phyloP scores from a whole-genome alignment of 106 monocot genomes.

The Dendrobium chrysotoxum region DNA sequence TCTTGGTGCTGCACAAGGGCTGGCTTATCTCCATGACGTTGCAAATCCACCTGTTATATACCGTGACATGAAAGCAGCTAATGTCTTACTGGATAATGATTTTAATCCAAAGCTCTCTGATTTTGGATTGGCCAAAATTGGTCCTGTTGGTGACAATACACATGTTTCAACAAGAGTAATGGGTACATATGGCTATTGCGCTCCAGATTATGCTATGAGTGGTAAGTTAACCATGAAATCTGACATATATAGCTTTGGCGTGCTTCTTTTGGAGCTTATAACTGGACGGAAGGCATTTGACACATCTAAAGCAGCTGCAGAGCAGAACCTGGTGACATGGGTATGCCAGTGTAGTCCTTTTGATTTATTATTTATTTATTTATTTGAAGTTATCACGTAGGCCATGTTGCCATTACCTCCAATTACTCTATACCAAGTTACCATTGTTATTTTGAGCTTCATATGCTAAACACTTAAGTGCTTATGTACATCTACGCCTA shows the following conservation, averaged over 20 bases:
- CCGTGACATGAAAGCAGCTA: slow-evolving; percentile 66
- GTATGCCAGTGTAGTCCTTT: slow-evolving; percentile 21
- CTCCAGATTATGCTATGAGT: slow-evolving; percentile 67
- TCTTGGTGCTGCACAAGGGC: slow-evolving; percentile 55
- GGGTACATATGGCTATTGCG: slow-evolving; percentile 79
- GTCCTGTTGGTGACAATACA: slow-evolving; percentile 65
- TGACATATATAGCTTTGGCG: slow-evolving; percentile 70
- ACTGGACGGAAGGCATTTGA: slow-evolving; percentile 57
- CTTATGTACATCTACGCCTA: no score
- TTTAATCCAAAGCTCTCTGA: slow-evolving; percentile 72
- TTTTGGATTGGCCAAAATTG: slow-evolving; percentile 77
- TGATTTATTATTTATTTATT: not conserved
- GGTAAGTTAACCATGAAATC: slow-evolving; percentile 66
- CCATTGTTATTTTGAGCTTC: not conserved
- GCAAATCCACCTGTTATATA: slow-evolving; percentile 73
- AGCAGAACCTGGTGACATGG: slow-evolving; percentile 54
- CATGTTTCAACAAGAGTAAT: slow-evolving; percentile 79
- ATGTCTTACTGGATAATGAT: slow-evolving; percentile 47
- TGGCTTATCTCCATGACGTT: slow-evolving; percentile 53
- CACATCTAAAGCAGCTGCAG: slow-evolving; percentile 20
- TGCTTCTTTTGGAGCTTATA: slow-evolving; percentile 57
- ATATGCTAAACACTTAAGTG: not conserved
- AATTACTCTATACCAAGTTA: not conserved
- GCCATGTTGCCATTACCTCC: not conserved
- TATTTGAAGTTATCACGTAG: not conserved